phyloP scores from a whole-genome alignment of 2,329 filamentous ascomycete species.

The Penicillium psychrosexuale region DNA sequence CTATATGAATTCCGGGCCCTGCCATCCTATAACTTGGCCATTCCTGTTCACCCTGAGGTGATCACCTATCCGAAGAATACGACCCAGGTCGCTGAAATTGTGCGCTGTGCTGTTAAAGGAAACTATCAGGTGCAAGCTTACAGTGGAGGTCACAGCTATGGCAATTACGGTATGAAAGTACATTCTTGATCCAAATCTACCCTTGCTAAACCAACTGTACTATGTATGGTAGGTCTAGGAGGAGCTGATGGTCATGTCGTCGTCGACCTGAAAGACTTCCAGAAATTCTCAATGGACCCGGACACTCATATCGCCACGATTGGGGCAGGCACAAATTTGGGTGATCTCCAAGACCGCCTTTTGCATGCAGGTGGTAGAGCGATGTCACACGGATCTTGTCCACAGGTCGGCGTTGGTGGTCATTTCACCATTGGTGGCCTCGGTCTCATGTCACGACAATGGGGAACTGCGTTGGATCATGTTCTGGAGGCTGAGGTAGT shows the following conservation, averaged over 20 bases:
- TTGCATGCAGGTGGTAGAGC: conserved; percentile 31
- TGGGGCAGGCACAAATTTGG: conserved; percentile 35
- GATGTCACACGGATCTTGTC: conserved; percentile 40
- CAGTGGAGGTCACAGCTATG: conserved; percentile 26
- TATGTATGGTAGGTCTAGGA: conserved; percentile 28
- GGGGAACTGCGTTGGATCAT: conserved; percentile 53
- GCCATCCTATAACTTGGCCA: conserved; percentile 27
- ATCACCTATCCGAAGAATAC: conserved; percentile 18
- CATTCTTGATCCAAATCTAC: not conserved
- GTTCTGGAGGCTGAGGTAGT: conserved; percentile 51
- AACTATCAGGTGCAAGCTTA: conserved; percentile 21
- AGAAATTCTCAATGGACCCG: conserved; percentile 33
- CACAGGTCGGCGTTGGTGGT: conserved; percentile 40
- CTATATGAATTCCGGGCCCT: conserved; percentile 15
- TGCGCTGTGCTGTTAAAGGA: conserved; percentile 16
- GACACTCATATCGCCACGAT: conserved; percentile 34
- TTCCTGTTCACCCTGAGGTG: conserved; percentile 20
- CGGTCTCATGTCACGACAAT: conserved; percentile 46
- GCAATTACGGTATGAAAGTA: conserved; percentile 42
- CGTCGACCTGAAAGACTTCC: conserved; percentile 32
- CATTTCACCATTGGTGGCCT: conserved; percentile 43
- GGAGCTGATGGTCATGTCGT: conserved; percentile 32
- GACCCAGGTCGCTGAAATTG: conserved; percentile 17
- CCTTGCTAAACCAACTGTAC: not conserved
- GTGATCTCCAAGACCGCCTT: conserved; percentile 33